Conservation (phyloP, 1,139 yeast species). For the Schizosaccharomyces versatilis region DNA sequence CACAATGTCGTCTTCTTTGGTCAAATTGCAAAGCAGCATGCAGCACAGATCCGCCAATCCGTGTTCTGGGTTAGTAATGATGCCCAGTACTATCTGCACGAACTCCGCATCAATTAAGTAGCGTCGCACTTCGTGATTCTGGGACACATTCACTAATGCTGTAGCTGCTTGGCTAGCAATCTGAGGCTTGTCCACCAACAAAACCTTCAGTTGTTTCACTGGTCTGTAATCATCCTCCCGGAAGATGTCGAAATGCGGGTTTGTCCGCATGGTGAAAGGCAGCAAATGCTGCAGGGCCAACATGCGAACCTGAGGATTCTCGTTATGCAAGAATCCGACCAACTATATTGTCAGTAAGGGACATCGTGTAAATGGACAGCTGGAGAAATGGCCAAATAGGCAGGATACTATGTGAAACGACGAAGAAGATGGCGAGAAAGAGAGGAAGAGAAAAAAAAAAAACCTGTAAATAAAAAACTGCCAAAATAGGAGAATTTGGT, state of each 20-base stretch:
- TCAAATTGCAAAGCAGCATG: constrained; percentile 63
- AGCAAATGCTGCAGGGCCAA: constrained; percentile 33
- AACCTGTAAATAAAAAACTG: no score
- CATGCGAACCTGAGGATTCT: constrained; percentile 60
- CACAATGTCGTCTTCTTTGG: constrained; percentile 47
- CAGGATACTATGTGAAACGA: no score
- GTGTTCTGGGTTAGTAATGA: constrained; percentile 8
- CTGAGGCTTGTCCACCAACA: not conserved
- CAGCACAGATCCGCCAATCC: constrained; percentile 51
- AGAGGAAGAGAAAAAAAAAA: no score
- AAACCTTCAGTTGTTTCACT: not conserved
- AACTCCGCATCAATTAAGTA: constrained; percentile 46
- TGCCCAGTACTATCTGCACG: constrained; percentile 23
- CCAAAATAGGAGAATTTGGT: no score
- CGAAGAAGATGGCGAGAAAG: no score
- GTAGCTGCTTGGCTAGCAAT: constrained; percentile 37
- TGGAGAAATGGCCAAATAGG: no score
- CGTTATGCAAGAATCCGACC: constrained; percentile 64
- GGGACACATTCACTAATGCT: constrained; percentile 64
- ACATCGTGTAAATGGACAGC: no score
- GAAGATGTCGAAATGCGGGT: not conserved
- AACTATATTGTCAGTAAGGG: constrained; percentile 17
- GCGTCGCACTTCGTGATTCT: constrained; percentile 34
- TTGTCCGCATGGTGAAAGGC: not conserved
- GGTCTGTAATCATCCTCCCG: not conserved